These are phyloP conservation scores for Sporothrix variecibatus DNA, from an alignment of 2,329 filamentous ascomycete species.

Conservation along the genomic window DNA sequence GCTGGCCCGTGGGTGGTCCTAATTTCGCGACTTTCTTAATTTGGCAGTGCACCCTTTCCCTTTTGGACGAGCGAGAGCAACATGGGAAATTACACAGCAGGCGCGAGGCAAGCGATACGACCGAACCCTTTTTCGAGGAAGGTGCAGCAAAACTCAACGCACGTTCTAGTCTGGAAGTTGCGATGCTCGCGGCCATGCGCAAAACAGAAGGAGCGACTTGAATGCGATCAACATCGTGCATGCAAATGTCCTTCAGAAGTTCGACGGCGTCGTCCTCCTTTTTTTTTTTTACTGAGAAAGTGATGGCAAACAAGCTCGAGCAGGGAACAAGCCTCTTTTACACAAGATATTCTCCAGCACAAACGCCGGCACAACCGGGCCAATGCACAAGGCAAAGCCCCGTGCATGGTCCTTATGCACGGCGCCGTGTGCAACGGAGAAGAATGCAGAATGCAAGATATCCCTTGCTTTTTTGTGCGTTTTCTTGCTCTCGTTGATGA, in stretches of 20 bases:
- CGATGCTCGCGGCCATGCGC: constrained; percentile 6
- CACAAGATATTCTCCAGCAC: constrained; percentile 10
- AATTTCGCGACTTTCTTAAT: constrained; percentile 22
- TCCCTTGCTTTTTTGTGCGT: not conserved
- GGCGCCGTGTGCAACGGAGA: not conserved
- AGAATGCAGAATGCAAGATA: not conserved
- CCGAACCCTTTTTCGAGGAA: not conserved
- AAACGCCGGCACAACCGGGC: not conserved
- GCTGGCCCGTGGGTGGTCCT: not conserved
- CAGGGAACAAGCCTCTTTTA: not conserved
- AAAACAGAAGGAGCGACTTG: constrained; percentile 9
- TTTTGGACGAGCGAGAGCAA: constrained; percentile 13
- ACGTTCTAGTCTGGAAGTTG: constrained; percentile 3
- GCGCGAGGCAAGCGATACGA: not conserved
- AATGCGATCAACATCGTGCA: constrained; percentile 15
- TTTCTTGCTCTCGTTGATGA: not conserved
- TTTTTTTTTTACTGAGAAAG: not conserved
- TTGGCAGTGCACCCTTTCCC: constrained; percentile 14
- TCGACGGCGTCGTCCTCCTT: not conserved
- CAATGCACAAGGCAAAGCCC: not conserved
- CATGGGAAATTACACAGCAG: constrained; percentile 19
- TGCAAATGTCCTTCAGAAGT: not conserved
- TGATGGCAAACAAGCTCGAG: not conserved
- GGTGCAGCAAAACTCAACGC: not conserved
- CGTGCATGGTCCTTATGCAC: constrained; percentile 15